phyloP scores from a whole-genome alignment of 208 protist species.

The Trypanosoma caninum region DNA sequence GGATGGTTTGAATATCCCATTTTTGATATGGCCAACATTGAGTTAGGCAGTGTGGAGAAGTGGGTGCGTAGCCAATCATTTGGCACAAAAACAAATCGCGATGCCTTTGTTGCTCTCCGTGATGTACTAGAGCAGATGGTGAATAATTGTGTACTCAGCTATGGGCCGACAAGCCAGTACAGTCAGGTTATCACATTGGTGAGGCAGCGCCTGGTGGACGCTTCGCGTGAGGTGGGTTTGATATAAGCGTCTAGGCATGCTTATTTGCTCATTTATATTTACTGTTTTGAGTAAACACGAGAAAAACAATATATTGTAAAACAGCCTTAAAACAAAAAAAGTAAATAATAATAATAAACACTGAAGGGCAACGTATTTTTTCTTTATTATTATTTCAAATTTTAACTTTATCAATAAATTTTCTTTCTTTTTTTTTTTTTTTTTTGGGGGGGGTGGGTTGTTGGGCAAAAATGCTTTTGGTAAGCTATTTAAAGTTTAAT shows the following conservation, averaged over 20 bases:
- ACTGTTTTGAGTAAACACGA: no score
- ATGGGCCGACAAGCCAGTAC: slow-evolving; percentile 68
- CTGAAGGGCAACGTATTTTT: neutral
- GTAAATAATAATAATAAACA: neutral
- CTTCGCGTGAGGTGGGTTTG: slow-evolving; percentile 45
- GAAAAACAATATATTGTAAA: no score
- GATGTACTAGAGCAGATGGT: slow-evolving; percentile 79
- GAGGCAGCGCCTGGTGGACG: slow-evolving; percentile 64
- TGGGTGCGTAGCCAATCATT: slow-evolving; percentile 57
- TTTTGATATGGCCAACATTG: slow-evolving; percentile 72
- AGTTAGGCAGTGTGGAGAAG: slow-evolving; percentile 59
- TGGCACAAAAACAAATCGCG: slow-evolving; percentile 46
- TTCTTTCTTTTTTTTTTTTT: slow-evolving; percentile 19
- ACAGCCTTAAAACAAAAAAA: neutral
- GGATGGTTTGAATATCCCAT: slow-evolving; percentile 77
- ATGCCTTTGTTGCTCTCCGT: slow-evolving; percentile 62
- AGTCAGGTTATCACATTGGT: slow-evolving; percentile 62
- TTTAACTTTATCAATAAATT: neutral
- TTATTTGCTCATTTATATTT: slow-evolving; percentile 2
- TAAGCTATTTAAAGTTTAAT: no score
- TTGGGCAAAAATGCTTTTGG: no score
- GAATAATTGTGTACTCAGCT: slow-evolving; percentile 67
- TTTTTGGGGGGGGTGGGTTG: neutral
- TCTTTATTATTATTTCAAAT: neutral
- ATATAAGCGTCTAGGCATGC: slow-evolving; percentile 21